A percentile compares a stretch with the other conserved stretches of the same genome.
These are phyloP conservation scores for Aspergillus viridinutans DNA, from an alignment of 2,329 filamentous ascomycete genomes.

Conservation along the genomic window DNA sequence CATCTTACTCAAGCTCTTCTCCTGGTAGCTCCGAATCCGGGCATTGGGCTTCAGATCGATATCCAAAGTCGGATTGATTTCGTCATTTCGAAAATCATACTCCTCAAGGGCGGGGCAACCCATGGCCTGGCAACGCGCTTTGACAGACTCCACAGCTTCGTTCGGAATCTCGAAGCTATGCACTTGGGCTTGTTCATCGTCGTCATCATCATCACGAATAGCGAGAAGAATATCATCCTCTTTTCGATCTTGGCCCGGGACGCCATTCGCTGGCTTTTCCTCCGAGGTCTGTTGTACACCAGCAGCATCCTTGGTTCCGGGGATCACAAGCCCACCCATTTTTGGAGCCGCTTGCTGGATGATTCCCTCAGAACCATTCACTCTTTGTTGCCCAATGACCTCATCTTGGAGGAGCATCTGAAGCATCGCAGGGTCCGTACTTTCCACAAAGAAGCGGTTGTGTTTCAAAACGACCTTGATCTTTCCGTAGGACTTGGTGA, in stretches of 20 bases:
- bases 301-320: constrained; percentile 88
- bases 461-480: constrained; percentile 93
- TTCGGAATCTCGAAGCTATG: constrained; percentile 91
- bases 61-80: constrained; percentile 81
- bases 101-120: constrained; percentile 88
- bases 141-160: constrained; percentile 76
- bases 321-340: constrained; percentile 83
- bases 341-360: constrained; percentile 79
- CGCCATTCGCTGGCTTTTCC: constrained; percentile 34
- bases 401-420: constrained; percentile 82
- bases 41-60: constrained; percentile 89
- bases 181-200: constrained; percentile 79
- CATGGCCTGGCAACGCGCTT: constrained; percentile 83
- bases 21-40: constrained; percentile 90
- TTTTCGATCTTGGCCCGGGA: constrained; percentile 36
- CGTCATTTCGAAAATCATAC: constrained; percentile 93
- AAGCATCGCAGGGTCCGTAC: constrained; percentile 78
- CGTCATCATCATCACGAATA: constrained; percentile 69
- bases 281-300: constrained; percentile 70
- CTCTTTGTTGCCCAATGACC: constrained; percentile 72
- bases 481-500: constrained; percentile 89
- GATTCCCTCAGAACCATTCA: constrained; percentile 68
- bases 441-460: constrained; percentile 92
- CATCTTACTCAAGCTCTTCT: constrained; percentile 98
- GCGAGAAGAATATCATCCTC: constrained; percentile 68